These are phyloP conservation scores for Gastrolobium bilobum DNA, from an alignment of 306 rosid genomes.

Conservation along the genomic window DNA sequence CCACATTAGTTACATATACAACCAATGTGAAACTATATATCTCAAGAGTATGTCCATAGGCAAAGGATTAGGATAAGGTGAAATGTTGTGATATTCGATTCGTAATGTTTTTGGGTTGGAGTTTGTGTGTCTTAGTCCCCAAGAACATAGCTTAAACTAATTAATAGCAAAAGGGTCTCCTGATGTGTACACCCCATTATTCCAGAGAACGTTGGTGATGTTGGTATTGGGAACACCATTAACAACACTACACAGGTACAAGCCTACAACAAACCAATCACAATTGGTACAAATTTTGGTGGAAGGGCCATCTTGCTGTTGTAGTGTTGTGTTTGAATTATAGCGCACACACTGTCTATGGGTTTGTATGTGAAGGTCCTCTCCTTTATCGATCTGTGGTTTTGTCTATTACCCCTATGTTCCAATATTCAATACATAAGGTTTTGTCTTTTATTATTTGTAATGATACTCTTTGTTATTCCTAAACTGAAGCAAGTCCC, in stretches of 20 bases:
- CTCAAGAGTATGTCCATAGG: conserved; percentile 74
- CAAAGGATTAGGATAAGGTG: conserved; percentile 76
- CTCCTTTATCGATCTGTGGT: background rate
- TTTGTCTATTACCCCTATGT: background rate
- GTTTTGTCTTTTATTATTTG: conserved; percentile 27
- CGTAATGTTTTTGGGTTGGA: conserved; percentile 44
- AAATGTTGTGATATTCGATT: conserved; percentile 61
- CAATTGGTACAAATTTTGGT: conserved; percentile 39
- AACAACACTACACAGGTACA: conserved; percentile 23
- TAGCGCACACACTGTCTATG: background rate
- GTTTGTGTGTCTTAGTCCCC: conserved; percentile 51
- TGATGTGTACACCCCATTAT: conserved; percentile 50
- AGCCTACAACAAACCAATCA: conserved; percentile 36
- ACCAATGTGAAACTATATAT: too few relatives aligned
- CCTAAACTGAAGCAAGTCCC: too few relatives aligned
- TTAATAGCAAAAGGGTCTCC: conserved; percentile 60
- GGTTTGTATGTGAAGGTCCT: conserved; percentile 6
- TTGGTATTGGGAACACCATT: conserved; percentile 53
- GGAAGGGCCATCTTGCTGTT: conserved; percentile 44
- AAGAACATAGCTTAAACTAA: conserved; percentile 59
- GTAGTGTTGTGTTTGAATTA: conserved; percentile 9
- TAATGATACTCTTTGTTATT: background rate
- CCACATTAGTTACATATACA: too few relatives aligned
- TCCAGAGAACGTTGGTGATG: conserved; percentile 58
- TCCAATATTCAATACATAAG: conserved; percentile 14